Evolutionary conservation across 2,329 filamentous ascomycete genomes (phyloP).

Genomic region (Nannizziopsis arthrosporioides): DNA sequence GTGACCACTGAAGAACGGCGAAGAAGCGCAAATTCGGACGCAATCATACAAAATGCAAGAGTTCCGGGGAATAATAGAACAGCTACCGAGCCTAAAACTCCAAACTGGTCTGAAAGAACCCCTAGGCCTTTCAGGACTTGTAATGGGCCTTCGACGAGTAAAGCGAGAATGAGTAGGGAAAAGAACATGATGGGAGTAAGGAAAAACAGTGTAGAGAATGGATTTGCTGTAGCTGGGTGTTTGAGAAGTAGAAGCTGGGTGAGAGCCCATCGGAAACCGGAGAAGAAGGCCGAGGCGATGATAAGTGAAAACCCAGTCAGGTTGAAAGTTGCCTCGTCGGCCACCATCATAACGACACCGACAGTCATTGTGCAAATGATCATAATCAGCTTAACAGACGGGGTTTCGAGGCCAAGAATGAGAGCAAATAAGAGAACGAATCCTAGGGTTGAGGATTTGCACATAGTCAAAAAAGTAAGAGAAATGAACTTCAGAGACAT

Average conservation of each 20-base stretch:
- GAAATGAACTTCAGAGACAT: constrained; percentile 93
- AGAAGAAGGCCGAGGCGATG: constrained; percentile 88
- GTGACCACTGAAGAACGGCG: constrained; percentile 94
- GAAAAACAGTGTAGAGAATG: constrained; percentile 94
- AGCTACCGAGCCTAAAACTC: constrained; percentile 51
- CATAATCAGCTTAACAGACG: constrained; percentile 69
- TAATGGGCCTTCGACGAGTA: constrained; percentile 71
- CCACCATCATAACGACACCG: constrained; percentile 96
- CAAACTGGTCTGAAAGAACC: constrained; percentile 55
- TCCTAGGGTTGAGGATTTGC: constrained; percentile 89
- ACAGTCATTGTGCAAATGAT: constrained; percentile 88
- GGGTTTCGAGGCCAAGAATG: constrained; percentile 77
- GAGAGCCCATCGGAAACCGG: constrained; percentile 95
- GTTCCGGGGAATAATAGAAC: constrained; percentile 81
- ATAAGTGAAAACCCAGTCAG: constrained; percentile 78
- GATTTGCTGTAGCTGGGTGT: constrained; percentile 89
- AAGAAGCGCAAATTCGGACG: constrained; percentile 86
- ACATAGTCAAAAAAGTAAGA: constrained; percentile 98
- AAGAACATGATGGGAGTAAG: constrained; percentile 95
- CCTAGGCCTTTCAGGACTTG: constrained; percentile 56
- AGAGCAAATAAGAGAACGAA: constrained; percentile 96
- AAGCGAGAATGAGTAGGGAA: constrained; percentile 64
- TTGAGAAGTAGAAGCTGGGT: constrained; percentile 90
- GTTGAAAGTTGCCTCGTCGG: constrained; percentile 83
- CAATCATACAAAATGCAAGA: constrained; percentile 93